Base-by-base conservation (phyloP, 2,329 filamentous ascomycete genomes). In the Fusarium incarnatum region DNA sequence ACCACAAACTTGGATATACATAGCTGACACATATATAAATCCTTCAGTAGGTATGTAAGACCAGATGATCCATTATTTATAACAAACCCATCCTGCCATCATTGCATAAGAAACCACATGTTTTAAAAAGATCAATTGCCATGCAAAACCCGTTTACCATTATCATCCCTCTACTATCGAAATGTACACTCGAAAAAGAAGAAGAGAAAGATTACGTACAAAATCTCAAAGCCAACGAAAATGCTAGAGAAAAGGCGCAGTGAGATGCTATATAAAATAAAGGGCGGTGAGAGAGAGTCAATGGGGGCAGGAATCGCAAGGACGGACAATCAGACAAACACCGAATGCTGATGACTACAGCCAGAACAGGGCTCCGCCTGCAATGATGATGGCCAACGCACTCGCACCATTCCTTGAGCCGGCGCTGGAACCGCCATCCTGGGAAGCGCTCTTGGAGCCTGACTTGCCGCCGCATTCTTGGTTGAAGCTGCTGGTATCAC, bases 401-500 rank as follows among this genome's bases (percentile, higher is more conserved):
- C 80, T 83, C 12, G 76, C 76, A 22, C 78, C 77, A 12, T 77
- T 69, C 64, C 77, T 76, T 63, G 73, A 73, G 58, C 78, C 75
- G 15, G 70, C 73, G 56, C 72, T 81, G 70, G 77, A 79, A 59
- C 77, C 71, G 56, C 71, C 71, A 65, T 77, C 77, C 22, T 76
- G 71, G 49, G 83, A 83, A 48, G 75, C 75, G 34, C 50, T 56
- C 54, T 66, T 67, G 12, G 67, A 68, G n/a, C 56, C 63, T 49
- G 61, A 64, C 25, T 52, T 64, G 65, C 73, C 73, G 71, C 82
- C 73, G 72, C 82, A 84, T 60, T 77, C 71, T 71, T 85, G 82
- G 59, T 79, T 77, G 72, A 86, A 86, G 49, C 77, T 78, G 32
- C 69, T 77, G 10, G 76, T 68, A 13, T 77, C 70, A 69, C 83